Evolutionary conservation across 257 asterid genomes (phyloP).

Genomic region (Dorcoceras hygrometricum): DNA sequence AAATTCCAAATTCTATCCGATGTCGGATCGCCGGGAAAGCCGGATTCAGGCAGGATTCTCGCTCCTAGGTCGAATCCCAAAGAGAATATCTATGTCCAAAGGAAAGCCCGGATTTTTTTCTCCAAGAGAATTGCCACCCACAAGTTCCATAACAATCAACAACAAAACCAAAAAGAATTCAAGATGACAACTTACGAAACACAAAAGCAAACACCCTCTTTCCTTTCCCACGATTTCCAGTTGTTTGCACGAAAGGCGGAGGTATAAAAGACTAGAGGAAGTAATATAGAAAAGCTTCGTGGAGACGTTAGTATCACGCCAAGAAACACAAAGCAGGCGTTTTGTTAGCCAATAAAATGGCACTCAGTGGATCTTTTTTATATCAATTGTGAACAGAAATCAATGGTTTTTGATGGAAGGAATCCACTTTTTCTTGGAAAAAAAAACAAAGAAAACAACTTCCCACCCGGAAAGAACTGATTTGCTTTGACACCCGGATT

Average conservation of each 20-base stretch:
- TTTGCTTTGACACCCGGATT: background rate
- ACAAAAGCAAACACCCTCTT: background rate
- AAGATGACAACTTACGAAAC: background rate
- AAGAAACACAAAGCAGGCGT: conserved; percentile 6
- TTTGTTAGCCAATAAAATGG: background rate
- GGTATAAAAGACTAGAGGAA: background rate
- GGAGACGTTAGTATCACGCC: conserved; percentile 7
- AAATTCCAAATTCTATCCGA: background rate
- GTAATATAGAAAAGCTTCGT: background rate
- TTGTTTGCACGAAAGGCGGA: background rate
- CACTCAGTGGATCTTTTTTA: background rate
- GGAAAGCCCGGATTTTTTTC: background rate
- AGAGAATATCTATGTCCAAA: background rate
- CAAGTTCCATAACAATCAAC: background rate
- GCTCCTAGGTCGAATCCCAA: background rate
- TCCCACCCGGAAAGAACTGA: background rate
- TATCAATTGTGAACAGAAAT: background rate
- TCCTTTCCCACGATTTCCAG: background rate
- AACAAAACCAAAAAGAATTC: background rate
- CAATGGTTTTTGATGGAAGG: background rate
- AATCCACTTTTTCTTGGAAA: background rate
- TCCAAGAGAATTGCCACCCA: background rate
- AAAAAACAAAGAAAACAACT: no score
- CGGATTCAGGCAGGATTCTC: background rate
- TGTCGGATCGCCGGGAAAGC: background rate